These are phyloP conservation scores for Oryza longistaminata DNA, from an alignment of 176 grass and related monocot species.

Conservation along the genomic window DNA sequence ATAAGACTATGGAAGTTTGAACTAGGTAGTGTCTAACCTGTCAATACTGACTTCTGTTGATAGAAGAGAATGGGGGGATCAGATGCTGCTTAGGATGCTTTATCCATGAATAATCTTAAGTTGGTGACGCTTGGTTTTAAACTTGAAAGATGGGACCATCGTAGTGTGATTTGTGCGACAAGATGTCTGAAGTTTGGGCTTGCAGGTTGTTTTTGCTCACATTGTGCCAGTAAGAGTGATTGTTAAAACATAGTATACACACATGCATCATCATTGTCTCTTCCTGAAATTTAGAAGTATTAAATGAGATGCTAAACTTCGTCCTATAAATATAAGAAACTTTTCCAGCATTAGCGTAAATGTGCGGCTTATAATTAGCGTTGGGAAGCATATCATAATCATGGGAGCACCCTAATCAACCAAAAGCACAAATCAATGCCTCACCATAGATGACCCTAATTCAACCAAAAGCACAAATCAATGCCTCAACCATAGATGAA, in stretches of 20 bases:
- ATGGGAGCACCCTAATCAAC: background rate
- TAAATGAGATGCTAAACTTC: too few relatives aligned
- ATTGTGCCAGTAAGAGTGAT: background rate
- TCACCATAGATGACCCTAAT: too few relatives aligned
- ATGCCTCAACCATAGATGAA: background rate
- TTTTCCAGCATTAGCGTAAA: too few relatives aligned
- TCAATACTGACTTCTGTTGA: conserved; percentile 78
- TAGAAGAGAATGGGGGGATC: conserved; percentile 69
- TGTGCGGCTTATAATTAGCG: too few relatives aligned
- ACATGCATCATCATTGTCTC: background rate
- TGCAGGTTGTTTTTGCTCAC: conserved; percentile 37
- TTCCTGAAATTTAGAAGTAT: background rate
- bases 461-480: too few relatives aligned
- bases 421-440: background rate
- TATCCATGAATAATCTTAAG: conserved; percentile 68
- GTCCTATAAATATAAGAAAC: too few relatives aligned
- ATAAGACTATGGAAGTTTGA: conserved; percentile 48
- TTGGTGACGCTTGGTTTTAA: conserved; percentile 59
- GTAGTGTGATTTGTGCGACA: conserved; percentile 55
- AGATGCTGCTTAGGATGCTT: conserved; percentile 72
- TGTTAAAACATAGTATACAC: conserved; percentile 3
- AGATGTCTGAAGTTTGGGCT: conserved; percentile 32
- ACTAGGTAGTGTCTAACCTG: conserved; percentile 75
- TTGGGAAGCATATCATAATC: background rate
- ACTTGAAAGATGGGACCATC: conserved; percentile 52